A percentile compares a stretch with the other conserved stretches of the same genome.
These are phyloP conservation scores for Juglanconis juglandina DNA, from an alignment of 2,329 filamentous ascomycete species.

Conservation along the genomic window DNA sequence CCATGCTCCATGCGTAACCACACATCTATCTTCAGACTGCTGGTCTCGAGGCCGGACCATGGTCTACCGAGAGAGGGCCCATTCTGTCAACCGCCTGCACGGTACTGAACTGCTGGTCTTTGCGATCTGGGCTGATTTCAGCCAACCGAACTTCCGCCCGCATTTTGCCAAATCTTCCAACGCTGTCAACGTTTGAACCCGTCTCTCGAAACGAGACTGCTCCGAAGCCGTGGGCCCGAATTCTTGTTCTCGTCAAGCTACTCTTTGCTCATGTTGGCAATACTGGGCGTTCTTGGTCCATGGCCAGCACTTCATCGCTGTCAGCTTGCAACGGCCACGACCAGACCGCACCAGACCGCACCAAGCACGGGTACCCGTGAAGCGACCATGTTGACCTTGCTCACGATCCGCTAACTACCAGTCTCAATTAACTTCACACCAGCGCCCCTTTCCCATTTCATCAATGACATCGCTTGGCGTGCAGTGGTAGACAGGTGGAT, in stretches of 20 bases:
- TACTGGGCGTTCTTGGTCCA: not conserved
- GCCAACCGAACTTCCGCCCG: conserved; percentile 4
- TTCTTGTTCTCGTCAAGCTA: not conserved
- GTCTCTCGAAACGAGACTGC: conserved; percentile 4
- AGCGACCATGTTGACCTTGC: not conserved
- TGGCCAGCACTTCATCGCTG: not conserved
- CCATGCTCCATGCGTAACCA: no score
- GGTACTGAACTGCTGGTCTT: not conserved
- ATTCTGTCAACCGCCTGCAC: not conserved
- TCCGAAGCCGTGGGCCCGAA: not conserved
- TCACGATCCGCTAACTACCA: no score
- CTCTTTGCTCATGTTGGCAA: not conserved
- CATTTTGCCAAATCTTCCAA: conserved; percentile 3
- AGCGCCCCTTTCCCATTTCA: not conserved
- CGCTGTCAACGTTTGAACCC: conserved; percentile 7
- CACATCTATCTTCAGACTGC: not conserved
- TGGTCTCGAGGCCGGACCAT: not conserved
- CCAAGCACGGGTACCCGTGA: not conserved
- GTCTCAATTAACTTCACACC: not conserved
- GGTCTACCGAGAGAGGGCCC: conserved; percentile 1
- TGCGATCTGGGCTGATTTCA: not conserved
- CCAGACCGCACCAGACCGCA: not conserved
- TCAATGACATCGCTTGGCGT: not conserved
- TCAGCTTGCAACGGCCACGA: not conserved
- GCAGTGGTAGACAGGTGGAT: not conserved